Conservation (phyloP, 1,139 yeast genomes). For the Protomyces inouyei region DNA sequence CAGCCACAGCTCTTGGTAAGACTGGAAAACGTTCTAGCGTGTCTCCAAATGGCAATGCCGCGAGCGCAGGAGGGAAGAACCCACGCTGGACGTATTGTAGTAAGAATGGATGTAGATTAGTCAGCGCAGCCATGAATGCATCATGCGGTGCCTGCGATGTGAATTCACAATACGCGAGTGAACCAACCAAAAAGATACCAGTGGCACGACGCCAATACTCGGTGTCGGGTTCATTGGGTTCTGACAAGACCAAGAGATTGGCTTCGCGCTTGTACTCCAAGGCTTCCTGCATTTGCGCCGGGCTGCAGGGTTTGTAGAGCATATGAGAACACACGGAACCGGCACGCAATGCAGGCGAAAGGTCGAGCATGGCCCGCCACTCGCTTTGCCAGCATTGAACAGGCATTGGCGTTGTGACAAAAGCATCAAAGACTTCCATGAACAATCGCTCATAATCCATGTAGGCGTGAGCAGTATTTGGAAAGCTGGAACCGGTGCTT, state of each 20-base stretch:
- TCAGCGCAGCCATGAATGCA: neutral
- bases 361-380: neutral
- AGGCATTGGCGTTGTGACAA: neutral
- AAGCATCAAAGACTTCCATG: neutral
- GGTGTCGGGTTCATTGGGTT: neutral
- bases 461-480: too few species aligned
- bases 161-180: neutral
- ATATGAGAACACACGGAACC: neutral
- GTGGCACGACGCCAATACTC: neutral
- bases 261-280: neutral
- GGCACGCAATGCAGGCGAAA: neutral
- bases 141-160: neutral
- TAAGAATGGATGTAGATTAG: neutral
- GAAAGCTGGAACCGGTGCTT: too few species aligned
- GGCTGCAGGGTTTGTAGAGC: neutral
- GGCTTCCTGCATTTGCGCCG: neutral
- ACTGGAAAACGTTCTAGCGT: too few species aligned
- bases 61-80: too few species aligned
- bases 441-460: neutral
- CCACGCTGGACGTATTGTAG: too few species aligned
- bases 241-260: neutral
- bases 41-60: too few species aligned
- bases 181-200: neutral
- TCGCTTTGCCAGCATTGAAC: neutral
- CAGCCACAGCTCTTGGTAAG: neutral